Conservation (phyloP, 345 rosid genomes). For the Gossypium rotundifolium region DNA sequence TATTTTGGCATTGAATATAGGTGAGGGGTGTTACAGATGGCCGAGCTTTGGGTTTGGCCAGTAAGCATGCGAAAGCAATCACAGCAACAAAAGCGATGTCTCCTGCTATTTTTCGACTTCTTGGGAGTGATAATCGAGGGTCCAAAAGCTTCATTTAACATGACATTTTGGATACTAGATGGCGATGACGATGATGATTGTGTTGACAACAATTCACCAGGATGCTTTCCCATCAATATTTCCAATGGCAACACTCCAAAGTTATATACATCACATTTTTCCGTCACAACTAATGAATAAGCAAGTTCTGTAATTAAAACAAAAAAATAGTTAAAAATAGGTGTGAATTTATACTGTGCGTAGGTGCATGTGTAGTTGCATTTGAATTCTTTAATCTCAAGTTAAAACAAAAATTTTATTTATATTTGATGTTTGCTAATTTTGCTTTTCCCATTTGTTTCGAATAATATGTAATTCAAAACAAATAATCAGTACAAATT, state of each 20-base stretch:
- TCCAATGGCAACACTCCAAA: constrained; percentile 18
- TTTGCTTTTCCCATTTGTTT: background rate
- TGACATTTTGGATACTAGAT: background rate
- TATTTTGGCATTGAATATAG: too few species aligned
- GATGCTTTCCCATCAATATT: constrained; percentile 18
- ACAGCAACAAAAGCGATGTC: background rate
- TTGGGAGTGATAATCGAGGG: background rate
- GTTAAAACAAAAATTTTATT: too few species aligned
- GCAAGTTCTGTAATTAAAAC: constrained; percentile 5
- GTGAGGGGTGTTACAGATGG: background rate
- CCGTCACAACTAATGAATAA: background rate
- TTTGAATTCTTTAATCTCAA: too few species aligned
- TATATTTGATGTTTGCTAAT: too few species aligned
- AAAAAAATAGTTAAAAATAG: background rate
- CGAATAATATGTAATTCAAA: background rate
- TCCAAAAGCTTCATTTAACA: constrained; percentile 8
- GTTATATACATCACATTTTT: constrained; percentile 17
- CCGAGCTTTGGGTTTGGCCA: background rate
- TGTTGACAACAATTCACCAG: constrained; percentile 5
- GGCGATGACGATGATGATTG: background rate
- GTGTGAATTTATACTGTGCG: background rate
- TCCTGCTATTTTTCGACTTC: background rate
- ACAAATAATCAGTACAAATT: background rate
- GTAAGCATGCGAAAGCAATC: constrained; percentile 18
- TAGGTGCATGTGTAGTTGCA: too few species aligned